Conservation (phyloP, 2,329 filamentous ascomycete genomes). For the Hysterium pulicare region DNA sequence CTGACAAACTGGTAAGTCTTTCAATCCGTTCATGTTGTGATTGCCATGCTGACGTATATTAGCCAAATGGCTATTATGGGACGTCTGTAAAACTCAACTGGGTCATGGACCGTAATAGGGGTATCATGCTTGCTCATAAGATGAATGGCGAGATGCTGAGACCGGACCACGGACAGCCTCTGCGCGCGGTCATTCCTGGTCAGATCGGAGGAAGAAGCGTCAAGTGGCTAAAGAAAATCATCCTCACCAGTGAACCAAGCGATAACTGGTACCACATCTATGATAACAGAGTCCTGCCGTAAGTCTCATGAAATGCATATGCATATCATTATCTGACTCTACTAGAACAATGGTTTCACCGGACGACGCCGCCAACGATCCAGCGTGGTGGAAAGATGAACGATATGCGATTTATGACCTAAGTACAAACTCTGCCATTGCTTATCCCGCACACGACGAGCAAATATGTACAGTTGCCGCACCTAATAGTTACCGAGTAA, state of each 20-base stretch:
- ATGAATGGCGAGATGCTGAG: constrained; percentile 83
- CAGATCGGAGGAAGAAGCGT: constrained; percentile 91
- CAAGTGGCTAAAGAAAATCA: constrained; percentile 84
- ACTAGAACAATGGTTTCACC: constrained; percentile 71
- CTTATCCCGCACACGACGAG: constrained; percentile 77
- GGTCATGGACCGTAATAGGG: constrained; percentile 77
- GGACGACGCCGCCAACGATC: constrained; percentile 70
- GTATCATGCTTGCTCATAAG: constrained; percentile 81
- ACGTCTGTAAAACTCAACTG: constrained; percentile 86
- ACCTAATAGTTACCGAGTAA: constrained; percentile 59
- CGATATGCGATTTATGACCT: constrained; percentile 91
- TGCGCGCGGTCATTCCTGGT: constrained; percentile 80
- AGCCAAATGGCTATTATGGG: constrained; percentile 84
- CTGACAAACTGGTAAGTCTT: constrained; percentile 64
- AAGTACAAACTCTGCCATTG: constrained; percentile 79
- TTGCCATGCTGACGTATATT: constrained; percentile 11
- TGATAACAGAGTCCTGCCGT: constrained; percentile 83
- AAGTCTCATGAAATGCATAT: constrained; percentile 17
- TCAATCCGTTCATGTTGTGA: rapidly evolving
- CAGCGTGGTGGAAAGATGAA: constrained; percentile 81
- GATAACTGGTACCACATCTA: constrained; percentile 96
- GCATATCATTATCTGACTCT: constrained; percentile 4
- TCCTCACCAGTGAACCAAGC: constrained; percentile 73
- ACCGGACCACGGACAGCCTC: constrained; percentile 81
- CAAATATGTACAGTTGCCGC: constrained; percentile 51